A percentile compares a stretch with the other conserved stretches of the same genome.
Evolutionary conservation across 192 early-diverging fungal species (phyloP).

Genomic region (Cetraspora pellucida): DNA sequence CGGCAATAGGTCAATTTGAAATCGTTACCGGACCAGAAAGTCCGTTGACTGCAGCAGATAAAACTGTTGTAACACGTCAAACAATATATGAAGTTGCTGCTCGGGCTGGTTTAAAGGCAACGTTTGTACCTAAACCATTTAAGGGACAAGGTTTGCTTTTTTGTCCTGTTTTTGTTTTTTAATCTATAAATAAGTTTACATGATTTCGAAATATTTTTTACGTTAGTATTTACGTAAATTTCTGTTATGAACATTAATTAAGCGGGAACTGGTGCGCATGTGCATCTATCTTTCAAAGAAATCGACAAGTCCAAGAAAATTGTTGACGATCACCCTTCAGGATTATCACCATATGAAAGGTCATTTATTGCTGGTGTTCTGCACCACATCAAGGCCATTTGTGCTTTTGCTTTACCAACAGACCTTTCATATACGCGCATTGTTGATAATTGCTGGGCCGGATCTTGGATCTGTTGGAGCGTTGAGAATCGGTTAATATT

Average conservation of each 20-base stretch:
- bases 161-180: neutral
- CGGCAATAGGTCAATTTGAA: conserved; percentile 14
- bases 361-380: conserved; percentile 22
- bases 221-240: neutral
- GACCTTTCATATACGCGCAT: neutral
- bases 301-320: neutral
- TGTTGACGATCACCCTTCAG: neutral
- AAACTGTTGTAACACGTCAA: neutral
- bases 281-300: conserved; percentile 15
- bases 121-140: conserved; percentile 18
- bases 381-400: neutral
- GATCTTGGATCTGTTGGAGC: conserved; percentile 18
- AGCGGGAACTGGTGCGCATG: conserved; percentile 21
- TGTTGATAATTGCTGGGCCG: conserved; percentile 8
- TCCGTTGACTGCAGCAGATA: conserved; percentile 5
- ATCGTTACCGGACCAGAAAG: conserved; percentile 4
- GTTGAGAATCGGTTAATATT: conserved; percentile 10
- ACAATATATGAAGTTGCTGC: conserved; percentile 24
- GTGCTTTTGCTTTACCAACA: conserved; percentile 5
- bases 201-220: neutral
- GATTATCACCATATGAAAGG: conserved; percentile 7
- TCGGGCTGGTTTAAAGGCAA: neutral
- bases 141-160: neutral
- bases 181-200: neutral
- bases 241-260: neutral